A percentile compares a stretch with the other conserved stretches of the same genome.
phyloP scores from a whole-genome alignment of 257 asterid species.

The Verbena officinalis region DNA sequence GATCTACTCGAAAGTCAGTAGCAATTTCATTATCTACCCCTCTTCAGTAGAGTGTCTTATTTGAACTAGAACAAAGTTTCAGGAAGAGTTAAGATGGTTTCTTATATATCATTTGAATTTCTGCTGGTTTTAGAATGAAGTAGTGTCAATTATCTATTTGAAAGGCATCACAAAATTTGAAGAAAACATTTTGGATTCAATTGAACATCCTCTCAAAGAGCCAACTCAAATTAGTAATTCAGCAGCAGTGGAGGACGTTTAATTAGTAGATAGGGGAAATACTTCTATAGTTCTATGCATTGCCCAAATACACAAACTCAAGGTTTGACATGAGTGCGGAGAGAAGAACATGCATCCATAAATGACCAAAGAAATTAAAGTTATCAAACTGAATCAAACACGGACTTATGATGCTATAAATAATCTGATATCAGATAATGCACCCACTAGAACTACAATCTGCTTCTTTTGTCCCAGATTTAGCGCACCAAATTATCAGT shows the following conservation, averaged over 20 bases:
- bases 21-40: neutral
- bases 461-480: neutral
- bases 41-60: neutral
- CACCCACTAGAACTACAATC: constrained; percentile 3
- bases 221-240: neutral
- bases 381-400: neutral
- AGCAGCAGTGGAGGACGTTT: constrained; percentile 1
- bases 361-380: constrained; percentile 9
- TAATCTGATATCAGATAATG: constrained; percentile 8
- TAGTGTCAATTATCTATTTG: constrained; percentile 8
- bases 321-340: constrained; percentile 3
- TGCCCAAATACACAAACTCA: neutral
- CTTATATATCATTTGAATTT: neutral
- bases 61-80: constrained; percentile 3
- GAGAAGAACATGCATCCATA: neutral
- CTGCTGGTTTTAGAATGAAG: neutral
- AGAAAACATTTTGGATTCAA: neutral
- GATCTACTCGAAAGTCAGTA: neutral
- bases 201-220: neutral
- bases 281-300: neutral
- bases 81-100: constrained; percentile 2
- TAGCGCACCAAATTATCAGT: constrained; percentile 12
- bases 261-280: neutral
- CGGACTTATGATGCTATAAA: constrained; percentile 6
- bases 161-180: constrained; percentile 1